Conservation (phyloP, 169 alveolate species). For the Theileria parva region DNA sequence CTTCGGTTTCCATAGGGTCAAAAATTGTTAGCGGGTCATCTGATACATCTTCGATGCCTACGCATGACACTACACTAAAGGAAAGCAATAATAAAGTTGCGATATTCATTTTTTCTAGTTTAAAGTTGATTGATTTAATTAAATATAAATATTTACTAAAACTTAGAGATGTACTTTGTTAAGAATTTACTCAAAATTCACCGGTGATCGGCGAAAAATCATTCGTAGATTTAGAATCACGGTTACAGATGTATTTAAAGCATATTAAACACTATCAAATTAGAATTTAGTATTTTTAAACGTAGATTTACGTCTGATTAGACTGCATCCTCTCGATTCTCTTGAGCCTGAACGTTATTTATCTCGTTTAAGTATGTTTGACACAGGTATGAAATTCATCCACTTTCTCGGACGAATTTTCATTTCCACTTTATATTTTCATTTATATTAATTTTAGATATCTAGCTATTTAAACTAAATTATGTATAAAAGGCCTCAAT, state of each 20-base stretch:
- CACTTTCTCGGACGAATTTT: neutral
- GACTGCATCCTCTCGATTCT: constrained; percentile 18
- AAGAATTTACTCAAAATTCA: neutral
- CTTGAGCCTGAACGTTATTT: neutral
- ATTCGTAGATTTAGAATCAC: neutral
- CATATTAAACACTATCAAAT: neutral
- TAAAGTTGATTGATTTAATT: neutral
- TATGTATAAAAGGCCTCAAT: neutral
- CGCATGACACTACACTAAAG: neutral
- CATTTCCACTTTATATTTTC: neutral
- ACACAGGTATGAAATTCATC: neutral
- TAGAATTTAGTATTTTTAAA: neutral
- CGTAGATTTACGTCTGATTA: neutral
- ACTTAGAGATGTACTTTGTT: neutral
- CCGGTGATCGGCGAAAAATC: neutral
- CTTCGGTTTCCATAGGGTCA: neutral
- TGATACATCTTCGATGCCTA: neutral
- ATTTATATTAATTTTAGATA: neutral
- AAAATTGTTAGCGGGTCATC: neutral
- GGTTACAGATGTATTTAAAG: too few relatives aligned
- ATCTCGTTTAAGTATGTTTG: neutral
- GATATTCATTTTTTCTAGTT: constrained; percentile 3
- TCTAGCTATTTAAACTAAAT: neutral
- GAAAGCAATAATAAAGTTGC: neutral
- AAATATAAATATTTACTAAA: neutral